Evolutionary conservation across 192 early-diverging fungal species (phyloP).

Genomic region (Linnemannia schmuckeri): DNA sequence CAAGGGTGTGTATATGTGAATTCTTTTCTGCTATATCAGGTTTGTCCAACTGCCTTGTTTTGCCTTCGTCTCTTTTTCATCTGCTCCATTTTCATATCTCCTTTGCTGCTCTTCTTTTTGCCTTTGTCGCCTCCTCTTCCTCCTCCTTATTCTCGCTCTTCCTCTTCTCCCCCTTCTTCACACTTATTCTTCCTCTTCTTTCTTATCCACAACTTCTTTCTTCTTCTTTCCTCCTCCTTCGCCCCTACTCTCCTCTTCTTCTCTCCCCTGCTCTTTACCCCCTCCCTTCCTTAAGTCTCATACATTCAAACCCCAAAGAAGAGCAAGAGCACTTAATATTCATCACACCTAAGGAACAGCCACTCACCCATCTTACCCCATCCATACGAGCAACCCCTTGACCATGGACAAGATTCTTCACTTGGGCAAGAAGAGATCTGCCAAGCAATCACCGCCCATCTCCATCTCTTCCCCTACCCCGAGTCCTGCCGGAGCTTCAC

Average conservation of each 20-base stretch:
- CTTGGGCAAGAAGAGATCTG: conserved; percentile 53
- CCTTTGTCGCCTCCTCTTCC: background rate
- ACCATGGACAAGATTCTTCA: conserved; percentile 54
- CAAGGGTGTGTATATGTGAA: background rate
- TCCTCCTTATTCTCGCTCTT: background rate
- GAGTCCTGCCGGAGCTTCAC: conserved; percentile 26
- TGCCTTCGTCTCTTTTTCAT: conserved; percentile 1
- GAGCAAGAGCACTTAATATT: background rate
- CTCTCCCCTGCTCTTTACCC: background rate
- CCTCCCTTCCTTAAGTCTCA: background rate
- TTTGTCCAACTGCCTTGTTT: conserved; percentile 7
- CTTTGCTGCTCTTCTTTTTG: background rate
- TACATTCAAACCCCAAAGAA: background rate
- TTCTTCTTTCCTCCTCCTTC: background rate
- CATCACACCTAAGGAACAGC: background rate
- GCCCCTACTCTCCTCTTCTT: background rate
- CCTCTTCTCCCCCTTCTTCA: background rate
- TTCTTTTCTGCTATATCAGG: background rate
- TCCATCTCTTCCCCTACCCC: conserved; percentile 49
- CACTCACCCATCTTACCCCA: background rate
- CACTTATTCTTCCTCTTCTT: background rate
- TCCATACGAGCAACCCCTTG: background rate
- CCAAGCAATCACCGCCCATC: conserved; percentile 45
- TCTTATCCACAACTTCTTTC: background rate
- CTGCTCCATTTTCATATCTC: background rate